These are phyloP conservation scores for Leishmania turanica DNA, from an alignment of 208 protist species.

Conservation along the genomic window DNA sequence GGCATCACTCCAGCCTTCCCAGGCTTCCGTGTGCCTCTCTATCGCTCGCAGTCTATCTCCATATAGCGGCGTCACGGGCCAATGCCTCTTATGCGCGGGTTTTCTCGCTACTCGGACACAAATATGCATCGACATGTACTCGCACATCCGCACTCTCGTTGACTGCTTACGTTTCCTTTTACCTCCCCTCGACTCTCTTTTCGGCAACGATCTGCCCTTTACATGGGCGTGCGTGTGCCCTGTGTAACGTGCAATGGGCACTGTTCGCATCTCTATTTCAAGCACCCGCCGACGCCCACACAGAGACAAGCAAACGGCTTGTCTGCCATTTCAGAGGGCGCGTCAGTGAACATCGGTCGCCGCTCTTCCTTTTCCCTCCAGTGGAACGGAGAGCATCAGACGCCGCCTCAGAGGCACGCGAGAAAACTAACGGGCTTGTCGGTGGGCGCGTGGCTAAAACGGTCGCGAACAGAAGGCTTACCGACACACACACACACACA, in stretches of 20 bases:
- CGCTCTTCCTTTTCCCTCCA: not conserved
- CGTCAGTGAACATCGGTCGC: not conserved
- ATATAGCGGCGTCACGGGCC: not conserved
- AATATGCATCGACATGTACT: not conserved
- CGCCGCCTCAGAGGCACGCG: no score
- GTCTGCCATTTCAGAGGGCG: not conserved
- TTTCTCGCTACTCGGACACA: not conserved
- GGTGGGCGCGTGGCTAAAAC: not conserved
- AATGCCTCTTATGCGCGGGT: not conserved
- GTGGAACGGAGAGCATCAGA: not conserved
- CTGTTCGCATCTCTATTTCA: not conserved
- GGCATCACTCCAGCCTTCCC: not conserved
- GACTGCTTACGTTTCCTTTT: not conserved
- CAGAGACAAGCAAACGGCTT: not conserved
- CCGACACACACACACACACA: not conserved
- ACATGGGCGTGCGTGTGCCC: not conserved
- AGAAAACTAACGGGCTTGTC: not conserved
- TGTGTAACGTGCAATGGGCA: not conserved
- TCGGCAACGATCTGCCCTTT: not conserved
- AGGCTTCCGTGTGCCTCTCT: not conserved
- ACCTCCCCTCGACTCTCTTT: not conserved
- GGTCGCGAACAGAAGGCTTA: not conserved
- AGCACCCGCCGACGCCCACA: not conserved
- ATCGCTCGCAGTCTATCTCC: not conserved
- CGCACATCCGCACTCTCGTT: not conserved